These are phyloP conservation scores for Zymoseptoria ardabiliae DNA, from an alignment of 2,329 filamentous ascomycete genomes.

Conservation along the genomic window DNA sequence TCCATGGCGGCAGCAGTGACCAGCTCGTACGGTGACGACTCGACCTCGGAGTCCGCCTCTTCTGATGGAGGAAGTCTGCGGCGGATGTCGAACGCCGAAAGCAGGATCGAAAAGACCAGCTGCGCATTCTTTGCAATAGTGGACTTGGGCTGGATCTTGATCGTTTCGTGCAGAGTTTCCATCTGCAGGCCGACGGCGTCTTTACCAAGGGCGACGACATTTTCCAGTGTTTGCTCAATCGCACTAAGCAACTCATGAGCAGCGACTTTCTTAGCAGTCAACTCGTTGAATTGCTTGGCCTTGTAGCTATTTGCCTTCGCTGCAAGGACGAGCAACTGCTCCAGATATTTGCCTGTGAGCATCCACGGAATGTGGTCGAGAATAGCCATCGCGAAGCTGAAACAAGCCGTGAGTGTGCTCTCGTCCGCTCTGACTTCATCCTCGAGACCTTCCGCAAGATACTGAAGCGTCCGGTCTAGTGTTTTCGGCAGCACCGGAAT, in stretches of 20 bases:
- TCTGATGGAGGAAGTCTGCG: conserved; percentile 41
- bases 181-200: conserved; percentile 43
- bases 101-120: conserved; percentile 56
- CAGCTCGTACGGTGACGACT: conserved; percentile 48
- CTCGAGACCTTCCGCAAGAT: conserved; percentile 60
- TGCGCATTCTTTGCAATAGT: conserved; percentile 68
- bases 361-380: conserved; percentile 84
- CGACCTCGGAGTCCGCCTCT: conserved; percentile 41
- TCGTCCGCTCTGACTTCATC: conserved; percentile 37
- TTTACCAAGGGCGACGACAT: conserved; percentile 45
- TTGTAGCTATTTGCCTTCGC: conserved; percentile 49
- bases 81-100: conserved; percentile 58
- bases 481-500: conserved; percentile 74
- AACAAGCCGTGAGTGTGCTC: conserved; percentile 33
- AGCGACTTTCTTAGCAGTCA: conserved; percentile 71
- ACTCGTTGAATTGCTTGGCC: conserved; percentile 53
- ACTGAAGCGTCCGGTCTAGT: conserved; percentile 62
- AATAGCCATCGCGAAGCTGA: conserved; percentile 69
- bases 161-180: conserved; percentile 51
- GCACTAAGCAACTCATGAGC: conserved; percentile 68
- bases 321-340: conserved; percentile 63
- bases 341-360: conserved; percentile 68
- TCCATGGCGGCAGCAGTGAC: conserved; percentile 68
- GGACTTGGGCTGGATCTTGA: conserved; percentile 72
- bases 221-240: conserved; percentile 63